Base-by-base conservation (phyloP, 2,329 filamentous ascomycete species). In the Ceratocystis huliohia region DNA sequence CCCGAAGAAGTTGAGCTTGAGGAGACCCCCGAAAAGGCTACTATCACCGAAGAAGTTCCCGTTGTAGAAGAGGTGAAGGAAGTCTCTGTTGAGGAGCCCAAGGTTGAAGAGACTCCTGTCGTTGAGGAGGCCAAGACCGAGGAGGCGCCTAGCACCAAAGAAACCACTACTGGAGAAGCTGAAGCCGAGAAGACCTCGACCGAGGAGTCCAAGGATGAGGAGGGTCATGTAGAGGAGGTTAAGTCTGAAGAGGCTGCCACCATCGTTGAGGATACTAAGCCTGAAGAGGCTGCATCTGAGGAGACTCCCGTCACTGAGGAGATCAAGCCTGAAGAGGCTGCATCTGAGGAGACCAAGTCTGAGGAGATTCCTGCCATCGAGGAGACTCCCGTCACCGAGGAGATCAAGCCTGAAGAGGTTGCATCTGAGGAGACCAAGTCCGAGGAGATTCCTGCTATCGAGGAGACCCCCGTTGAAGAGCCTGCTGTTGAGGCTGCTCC, bases 81-180 rank as follows among this genome's bases (percentile, higher is more conserved):
- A 17, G 44, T 66, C 22, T 71, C 73, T 28, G 73, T 83, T 50
- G 88, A 91, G 64, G 83, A 90, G 75, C 88, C 85, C 70, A 93
- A 90, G 1, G 96, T 96, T 75, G 88, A 94, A 74, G 89, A 89
- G 75, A 25, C 22, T 13, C 85, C 86, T 70, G 88, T 88, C 72
- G 82, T 85, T 67, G 75, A 85, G 48, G 80, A 81, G 63, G 48
- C 59, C 8, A 62, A 59, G n/a, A 77, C 80, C 62, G 76, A 79
- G 66, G 73, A 86, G 45, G 83, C 85, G 41, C 78, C 81, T 8
- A 46, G 86, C 81, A 64, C 77, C 84, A 69, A 85, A 89, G 82
- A 79, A 71, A 82, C 66, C 25, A 70, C 72, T 59, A 61, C 56
- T 37, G 50, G 48, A 41, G 65, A 45, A 15, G 41, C 59, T 28